Evolutionary conservation across 495 filamentous ascomycete genomes (phyloP), one percentile per base, ranked within the genome.

Genomic region (Xylaria sp.): DNA sequence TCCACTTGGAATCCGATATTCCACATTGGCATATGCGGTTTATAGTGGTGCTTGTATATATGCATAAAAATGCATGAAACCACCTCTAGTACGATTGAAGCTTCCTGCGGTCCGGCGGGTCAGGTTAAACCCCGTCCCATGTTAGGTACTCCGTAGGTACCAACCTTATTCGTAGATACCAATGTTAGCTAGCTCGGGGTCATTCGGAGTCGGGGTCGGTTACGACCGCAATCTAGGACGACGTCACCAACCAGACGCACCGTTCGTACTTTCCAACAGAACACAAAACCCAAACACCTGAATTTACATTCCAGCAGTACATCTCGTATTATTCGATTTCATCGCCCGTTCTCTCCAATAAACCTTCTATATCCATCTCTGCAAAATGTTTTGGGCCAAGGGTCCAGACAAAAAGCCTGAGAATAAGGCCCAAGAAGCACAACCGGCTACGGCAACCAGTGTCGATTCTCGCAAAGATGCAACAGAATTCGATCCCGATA

Each of bases 371-470:
- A 44, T 37, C n/a, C 15, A 33, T 8, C 21, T 29, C 44, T 14
- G 61, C 69, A 78, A 69, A 44, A 84, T 83, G 79, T 84, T 78
- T 19, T 85, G 79, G 75, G 70, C 78, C 43, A 78, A 78, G 68
- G 77, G 82, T 58, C 71, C 81, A 46, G 81, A 83, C 74, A 83
- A 83, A 74, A 69, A 81, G 57, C 50, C 76, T 52, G 78, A 81
- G 70, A 73, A 74, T 53, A 75, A 79, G 53, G 75, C 74, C 24
- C 44, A 74, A 14, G 65, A 79, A 53, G 72, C 74, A 59, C 73
- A 78, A 65, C n/a, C 64, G 14, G 64, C 63, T 43, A 55, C 71
- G 41, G n/a, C 73, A 19, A 73, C 65, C 55, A 75, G 76, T 57
- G 70, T 73, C 40, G 77, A 83, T 21, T 52, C 82, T 40, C 78